phyloP scores from a whole-genome alignment of 164 flowering plant species.

The Liriodendron chinense region DNA sequence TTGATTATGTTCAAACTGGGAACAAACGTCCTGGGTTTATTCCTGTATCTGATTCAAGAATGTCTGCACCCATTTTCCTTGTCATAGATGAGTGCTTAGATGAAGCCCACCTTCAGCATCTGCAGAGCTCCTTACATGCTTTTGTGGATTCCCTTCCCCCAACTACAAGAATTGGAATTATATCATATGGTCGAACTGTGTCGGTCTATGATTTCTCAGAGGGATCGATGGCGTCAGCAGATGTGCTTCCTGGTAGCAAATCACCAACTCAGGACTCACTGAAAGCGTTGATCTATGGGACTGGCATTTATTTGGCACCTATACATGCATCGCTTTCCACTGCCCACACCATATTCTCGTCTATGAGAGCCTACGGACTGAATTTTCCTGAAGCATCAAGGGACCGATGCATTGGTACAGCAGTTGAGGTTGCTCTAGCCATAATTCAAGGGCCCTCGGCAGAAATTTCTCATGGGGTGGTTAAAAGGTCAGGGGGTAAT shows the following conservation, averaged over 20 bases:
- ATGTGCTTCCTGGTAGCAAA: constrained; percentile 81
- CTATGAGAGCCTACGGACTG: constrained; percentile 68
- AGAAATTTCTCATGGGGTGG: constrained; percentile 64
- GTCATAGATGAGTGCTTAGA: constrained; percentile 92
- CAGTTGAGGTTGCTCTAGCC: constrained; percentile 91
- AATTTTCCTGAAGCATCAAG: constrained; percentile 75
- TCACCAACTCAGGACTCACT: constrained; percentile 74
- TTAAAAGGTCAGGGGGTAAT: constrained; percentile 80
- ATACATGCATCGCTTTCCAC: constrained; percentile 81
- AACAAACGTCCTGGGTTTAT: constrained; percentile 71
- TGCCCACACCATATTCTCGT: constrained; percentile 79
- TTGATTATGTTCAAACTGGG: constrained; percentile 81
- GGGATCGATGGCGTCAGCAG: constrained; percentile 86
- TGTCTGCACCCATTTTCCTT: constrained; percentile 81
- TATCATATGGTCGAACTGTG: constrained; percentile 77
- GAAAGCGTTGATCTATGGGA: constrained; percentile 79
- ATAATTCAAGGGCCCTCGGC: constrained; percentile 86
- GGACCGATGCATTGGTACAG: constrained; percentile 86
- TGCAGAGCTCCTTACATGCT: constrained; percentile 94
- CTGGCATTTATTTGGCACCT: constrained; percentile 84
- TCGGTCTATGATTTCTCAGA: constrained; percentile 94
- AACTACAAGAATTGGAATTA: constrained; percentile 73
- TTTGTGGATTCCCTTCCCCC: constrained; percentile 88
- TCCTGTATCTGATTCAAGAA: constrained; percentile 78
- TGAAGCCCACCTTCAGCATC: constrained; percentile 85